Conservation (phyloP, 2,329 filamentous ascomycete genomes). For the Aspergillus sp. region DNA sequence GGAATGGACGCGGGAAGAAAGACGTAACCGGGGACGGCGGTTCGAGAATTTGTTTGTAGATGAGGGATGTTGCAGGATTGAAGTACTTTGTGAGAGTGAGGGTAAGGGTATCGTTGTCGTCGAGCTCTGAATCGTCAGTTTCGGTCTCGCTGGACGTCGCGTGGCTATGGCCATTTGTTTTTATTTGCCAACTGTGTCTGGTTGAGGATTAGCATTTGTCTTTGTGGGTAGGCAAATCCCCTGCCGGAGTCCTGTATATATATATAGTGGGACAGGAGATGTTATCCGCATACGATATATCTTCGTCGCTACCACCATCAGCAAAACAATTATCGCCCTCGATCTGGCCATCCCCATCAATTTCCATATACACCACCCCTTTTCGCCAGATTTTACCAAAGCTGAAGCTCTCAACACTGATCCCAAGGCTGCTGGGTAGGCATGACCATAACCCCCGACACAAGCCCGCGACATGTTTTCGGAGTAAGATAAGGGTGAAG, state of each 20-base stretch:
- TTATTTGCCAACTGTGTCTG: background rate
- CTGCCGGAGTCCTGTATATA: too few relatives aligned
- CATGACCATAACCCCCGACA: background rate
- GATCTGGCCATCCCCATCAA: background rate
- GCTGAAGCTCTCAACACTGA: too few relatives aligned
- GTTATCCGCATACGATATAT: background rate
- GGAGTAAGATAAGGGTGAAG: background rate
- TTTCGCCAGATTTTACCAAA: background rate
- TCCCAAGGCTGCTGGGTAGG: background rate
- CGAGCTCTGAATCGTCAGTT: background rate
- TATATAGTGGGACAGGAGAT: too few relatives aligned
- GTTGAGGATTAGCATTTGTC: background rate
- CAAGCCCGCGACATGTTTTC: background rate
- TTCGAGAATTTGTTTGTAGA: slow-evolving; percentile 15
- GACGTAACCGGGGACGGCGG: background rate
- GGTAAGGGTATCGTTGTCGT: background rate
- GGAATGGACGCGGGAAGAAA: background rate
- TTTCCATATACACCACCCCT: background rate
- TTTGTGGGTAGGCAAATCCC: too few relatives aligned
- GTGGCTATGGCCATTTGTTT: background rate
- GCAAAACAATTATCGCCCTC: too few relatives aligned
- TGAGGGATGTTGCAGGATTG: slow-evolving; percentile 16
- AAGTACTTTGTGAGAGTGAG: slow-evolving; percentile 20
- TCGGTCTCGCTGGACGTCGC: background rate
- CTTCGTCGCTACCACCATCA: background rate